Conservation (phyloP, 1,284 basidiomycete genomes). For the Athelia psychrophila region DNA sequence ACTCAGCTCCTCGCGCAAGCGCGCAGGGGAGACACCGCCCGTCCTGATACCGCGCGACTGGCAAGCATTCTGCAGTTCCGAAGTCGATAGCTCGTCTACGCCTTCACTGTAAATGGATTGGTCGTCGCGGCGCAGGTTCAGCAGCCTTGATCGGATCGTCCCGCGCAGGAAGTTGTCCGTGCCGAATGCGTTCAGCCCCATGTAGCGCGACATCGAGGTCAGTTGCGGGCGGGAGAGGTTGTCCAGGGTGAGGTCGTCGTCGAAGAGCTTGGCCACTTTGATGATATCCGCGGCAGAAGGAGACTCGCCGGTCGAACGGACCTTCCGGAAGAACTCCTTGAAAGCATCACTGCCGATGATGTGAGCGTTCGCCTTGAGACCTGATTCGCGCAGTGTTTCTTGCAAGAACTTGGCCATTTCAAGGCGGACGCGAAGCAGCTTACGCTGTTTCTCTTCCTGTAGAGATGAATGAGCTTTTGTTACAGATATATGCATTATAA, state of each 20-base stretch:
- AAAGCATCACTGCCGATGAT: constrained; percentile 95
- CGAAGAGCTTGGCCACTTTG: constrained; percentile 95
- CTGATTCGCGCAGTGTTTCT: constrained; percentile 94
- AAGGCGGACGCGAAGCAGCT: constrained; percentile 89
- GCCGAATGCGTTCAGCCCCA: constrained; percentile 98
- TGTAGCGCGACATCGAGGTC: constrained; percentile 95
- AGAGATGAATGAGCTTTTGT: background rate
- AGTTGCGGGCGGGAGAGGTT: constrained; percentile 97
- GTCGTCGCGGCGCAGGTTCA: constrained; percentile 89
- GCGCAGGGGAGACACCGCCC: constrained; percentile 77
- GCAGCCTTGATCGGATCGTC: constrained; percentile 84
- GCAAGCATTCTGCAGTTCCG: constrained; percentile 91
- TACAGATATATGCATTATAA: background rate
- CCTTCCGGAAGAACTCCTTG: constrained; percentile 99
- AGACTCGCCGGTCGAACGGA: constrained; percentile 92
- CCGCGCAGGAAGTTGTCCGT: constrained; percentile 98
- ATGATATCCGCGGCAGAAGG: constrained; percentile 89
- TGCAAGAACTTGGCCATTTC: constrained; percentile 99
- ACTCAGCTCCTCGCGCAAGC: constrained; percentile 84
- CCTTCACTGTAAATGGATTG: constrained; percentile 90
- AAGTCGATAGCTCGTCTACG: constrained; percentile 85
- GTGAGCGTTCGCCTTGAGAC: constrained; percentile 87
- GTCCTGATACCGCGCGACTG: constrained; percentile 95
- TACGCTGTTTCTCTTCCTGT: constrained; percentile 96
- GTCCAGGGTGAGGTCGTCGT: constrained; percentile 97